These are phyloP conservation scores for Gautieria morchelliformis DNA, from an alignment of 768 basidiomycete genomes.

Conservation along the genomic window DNA sequence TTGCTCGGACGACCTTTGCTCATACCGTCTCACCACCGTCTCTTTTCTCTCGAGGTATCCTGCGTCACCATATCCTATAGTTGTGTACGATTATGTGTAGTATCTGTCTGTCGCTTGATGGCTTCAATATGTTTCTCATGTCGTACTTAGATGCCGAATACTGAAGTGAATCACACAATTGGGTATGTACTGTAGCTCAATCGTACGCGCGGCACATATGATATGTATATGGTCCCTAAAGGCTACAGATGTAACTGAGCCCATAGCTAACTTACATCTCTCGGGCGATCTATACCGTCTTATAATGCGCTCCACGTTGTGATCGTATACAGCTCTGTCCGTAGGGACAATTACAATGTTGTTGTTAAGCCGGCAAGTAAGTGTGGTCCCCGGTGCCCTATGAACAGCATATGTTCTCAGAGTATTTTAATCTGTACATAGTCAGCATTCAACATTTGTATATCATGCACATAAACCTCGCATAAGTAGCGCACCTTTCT, in stretches of 20 bases:
- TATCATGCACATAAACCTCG: no score
- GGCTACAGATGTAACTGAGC: background rate
- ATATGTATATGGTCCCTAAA: background rate
- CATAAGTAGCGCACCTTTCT: background rate
- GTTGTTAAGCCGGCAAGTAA: no score
- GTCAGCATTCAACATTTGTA: no score
- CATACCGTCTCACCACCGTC: background rate
- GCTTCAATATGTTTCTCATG: background rate
- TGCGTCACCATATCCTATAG: background rate
- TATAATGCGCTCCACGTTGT: no score
- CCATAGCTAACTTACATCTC: no score
- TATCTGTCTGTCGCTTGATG: background rate
- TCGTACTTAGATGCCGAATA: background rate
- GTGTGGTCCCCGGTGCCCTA: no score
- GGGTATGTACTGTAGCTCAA: background rate
- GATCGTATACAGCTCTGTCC: no score
- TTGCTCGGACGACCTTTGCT: background rate
- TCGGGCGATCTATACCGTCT: no score
- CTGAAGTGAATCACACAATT: background rate
- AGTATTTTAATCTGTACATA: no score
- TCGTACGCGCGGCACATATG: background rate
- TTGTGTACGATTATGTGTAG: slow-evolving; percentile 1
- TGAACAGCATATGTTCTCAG: no score
- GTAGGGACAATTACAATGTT: no score
- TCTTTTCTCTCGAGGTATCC: background rate